Evolutionary conservation across 805 yeast genomes (phyloP).

Genomic region (Candida palmyrensis): DNA sequence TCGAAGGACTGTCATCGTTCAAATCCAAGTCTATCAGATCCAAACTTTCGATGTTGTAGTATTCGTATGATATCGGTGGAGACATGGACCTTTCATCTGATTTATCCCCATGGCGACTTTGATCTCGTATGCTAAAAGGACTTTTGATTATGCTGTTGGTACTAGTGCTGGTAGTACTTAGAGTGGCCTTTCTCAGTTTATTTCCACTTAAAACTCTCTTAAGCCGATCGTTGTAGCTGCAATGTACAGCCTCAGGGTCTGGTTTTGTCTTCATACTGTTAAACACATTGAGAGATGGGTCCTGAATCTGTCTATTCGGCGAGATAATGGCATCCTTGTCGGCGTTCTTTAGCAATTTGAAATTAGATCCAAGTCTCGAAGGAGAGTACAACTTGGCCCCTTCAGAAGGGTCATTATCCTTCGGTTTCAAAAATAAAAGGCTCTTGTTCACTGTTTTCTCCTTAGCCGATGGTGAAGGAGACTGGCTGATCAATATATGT

Average conservation of each 20-base stretch:
- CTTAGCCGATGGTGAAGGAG: slow-evolving; percentile 33
- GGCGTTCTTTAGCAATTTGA: slow-evolving; percentile 32
- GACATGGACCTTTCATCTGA: slow-evolving; percentile 3
- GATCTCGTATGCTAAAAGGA: slow-evolving; percentile 4
- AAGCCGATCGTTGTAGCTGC: not conserved
- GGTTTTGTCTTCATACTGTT: slow-evolving; percentile 1
- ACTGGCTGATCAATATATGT: slow-evolving; percentile 37
- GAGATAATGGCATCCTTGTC: slow-evolving; percentile 28
- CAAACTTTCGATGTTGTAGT: slow-evolving; percentile 23
- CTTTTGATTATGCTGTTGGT: slow-evolving; percentile 10
- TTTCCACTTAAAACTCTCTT: slow-evolving; percentile 4
- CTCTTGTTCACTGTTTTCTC: slow-evolving; percentile 6
- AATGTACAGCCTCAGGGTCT: too few relatives aligned
- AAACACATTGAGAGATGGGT: slow-evolving; percentile 3
- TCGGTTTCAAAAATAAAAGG: not conserved
- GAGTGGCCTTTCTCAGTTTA: slow-evolving; percentile 3
- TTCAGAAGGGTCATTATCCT: not conserved
- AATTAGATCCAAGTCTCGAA: slow-evolving; percentile 19
- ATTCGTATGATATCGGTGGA: slow-evolving; percentile 14
- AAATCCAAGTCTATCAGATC: slow-evolving; percentile 15
- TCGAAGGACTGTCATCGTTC: slow-evolving; percentile 25
- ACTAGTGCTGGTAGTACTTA: slow-evolving; percentile 9
- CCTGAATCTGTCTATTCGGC: slow-evolving; percentile 17
- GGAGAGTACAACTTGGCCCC: slow-evolving; percentile 17
- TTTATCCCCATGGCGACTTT: not conserved